Evolutionary conservation across 805 yeast species (phyloP), one percentile per base, ranked within the genome.

Genomic region (Allodekkera sacchari): DNA sequence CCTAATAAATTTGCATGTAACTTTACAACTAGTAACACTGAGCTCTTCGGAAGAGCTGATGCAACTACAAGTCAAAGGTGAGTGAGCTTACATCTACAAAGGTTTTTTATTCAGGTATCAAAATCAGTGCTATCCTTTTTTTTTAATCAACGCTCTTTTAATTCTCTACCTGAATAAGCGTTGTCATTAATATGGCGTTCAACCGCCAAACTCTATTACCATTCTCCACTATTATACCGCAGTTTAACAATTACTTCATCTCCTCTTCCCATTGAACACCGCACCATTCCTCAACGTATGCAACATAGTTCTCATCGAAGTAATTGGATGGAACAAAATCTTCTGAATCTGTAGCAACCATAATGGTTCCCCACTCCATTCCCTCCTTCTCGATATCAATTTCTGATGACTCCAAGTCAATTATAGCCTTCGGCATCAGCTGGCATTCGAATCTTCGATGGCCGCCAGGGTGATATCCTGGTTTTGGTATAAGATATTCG

Each of bases 341-440:
- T 7, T 38, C 39, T 2, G 30, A 13, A 27, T 45, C 50, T 3
- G 96, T 83, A 25, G 77, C 83, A 2, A 89, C 82, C 17, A 84
- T 60, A 19, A 92, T 82, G 0, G 97, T 83, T 2, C 96, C 97
- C 98, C 98, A 92, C 40, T 89, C 94, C 94, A 89, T 89, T 9
- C 97, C 96, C 22, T 74, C 74, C 25, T 42, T 36, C 26, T 68
- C 45, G 3, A 82, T 60, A 45, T 55, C 66, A 35, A 53, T 48
- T 34, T 20, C 30, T 53, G 60, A 11, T 26, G 63, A 64, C 50
- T 89, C 96, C 27, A 92, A 64, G 47, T 84, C 89, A 31, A 83
- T 64, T 32, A 92, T 89, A 32, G 87, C 74, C 52, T 84, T 84
- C 3, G 98, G 98, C 96, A 89, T 89, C 33, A 92, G 55, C 52